Evolutionary conservation across 257 asterid species (phyloP).

Genomic region (Nicotiana obtusifolia): DNA sequence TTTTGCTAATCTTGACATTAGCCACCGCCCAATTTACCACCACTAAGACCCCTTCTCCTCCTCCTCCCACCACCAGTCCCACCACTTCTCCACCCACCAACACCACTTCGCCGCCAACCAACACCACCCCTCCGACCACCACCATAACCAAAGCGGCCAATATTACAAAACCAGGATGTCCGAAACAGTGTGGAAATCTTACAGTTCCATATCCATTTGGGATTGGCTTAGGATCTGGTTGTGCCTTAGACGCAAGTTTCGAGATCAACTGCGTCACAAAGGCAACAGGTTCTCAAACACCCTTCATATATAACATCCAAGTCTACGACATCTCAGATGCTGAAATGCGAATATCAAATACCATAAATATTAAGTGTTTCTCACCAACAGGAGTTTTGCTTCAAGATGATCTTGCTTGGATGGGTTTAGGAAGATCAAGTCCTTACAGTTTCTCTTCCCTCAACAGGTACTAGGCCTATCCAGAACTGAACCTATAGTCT

Average conservation of each 20-base stretch:
- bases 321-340: slow-evolving; percentile 47
- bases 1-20: slow-evolving; percentile 14
- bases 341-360: slow-evolving; percentile 42
- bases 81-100: slow-evolving; percentile 12
- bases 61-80: neutral
- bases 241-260: slow-evolving; percentile 22
- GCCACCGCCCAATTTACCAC: slow-evolving; percentile 18
- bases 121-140: neutral
- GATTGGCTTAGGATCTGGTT: slow-evolving; percentile 28
- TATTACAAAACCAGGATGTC: slow-evolving; percentile 37
- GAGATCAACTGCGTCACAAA: slow-evolving; percentile 44
- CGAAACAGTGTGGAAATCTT: slow-evolving; percentile 28
- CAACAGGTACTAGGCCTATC: slow-evolving; percentile 20
- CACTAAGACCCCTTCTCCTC: neutral
- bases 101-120: slow-evolving; percentile 19
- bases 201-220: slow-evolving; percentile 45
- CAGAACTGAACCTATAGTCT: neutral
- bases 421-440: slow-evolving; percentile 10
- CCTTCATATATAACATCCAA: slow-evolving; percentile 19
- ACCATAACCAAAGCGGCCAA: slow-evolving; percentile 20
- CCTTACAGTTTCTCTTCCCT: slow-evolving; percentile 47
- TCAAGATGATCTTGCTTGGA: slow-evolving; percentile 12
- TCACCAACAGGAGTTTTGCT: slow-evolving; percentile 21
- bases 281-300: slow-evolving; percentile 34
- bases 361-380: slow-evolving; percentile 40